Evolutionary conservation across 208 protist species (phyloP).

Genomic region (Sergeia podlipaevii): DNA sequence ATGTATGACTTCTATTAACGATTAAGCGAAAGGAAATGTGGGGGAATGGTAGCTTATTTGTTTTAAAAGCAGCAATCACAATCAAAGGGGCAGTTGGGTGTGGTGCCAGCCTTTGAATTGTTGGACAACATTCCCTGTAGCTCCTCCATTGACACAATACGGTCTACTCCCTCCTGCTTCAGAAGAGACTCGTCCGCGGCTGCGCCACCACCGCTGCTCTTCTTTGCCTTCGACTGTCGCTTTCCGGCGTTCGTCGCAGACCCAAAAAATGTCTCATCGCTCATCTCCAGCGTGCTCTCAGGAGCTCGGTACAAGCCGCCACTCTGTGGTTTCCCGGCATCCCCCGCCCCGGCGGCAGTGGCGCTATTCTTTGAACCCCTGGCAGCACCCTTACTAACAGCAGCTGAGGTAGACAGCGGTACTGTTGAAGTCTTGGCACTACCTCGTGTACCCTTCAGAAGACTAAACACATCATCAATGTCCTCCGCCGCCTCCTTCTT

Average conservation of each 20-base stretch:
- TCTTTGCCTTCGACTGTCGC: background rate
- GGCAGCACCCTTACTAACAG: too few relatives aligned
- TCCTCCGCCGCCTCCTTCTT: background rate
- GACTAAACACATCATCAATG: background rate
- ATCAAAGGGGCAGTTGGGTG: constrained; percentile 89
- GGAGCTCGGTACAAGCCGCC: constrained; percentile 78
- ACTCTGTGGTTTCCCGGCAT: constrained; percentile 5
- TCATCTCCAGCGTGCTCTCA: constrained; percentile 70
- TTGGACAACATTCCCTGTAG: constrained; percentile 76
- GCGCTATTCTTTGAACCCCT: too few relatives aligned
- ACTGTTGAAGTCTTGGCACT: too few relatives aligned
- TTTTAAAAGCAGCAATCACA: constrained; percentile 88
- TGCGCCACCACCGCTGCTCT: background rate
- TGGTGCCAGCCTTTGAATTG: constrained; percentile 71
- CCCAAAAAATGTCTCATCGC: constrained; percentile 79
- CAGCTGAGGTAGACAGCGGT: too few relatives aligned
- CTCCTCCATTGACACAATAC: constrained; percentile 72
- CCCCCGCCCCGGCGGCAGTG: background rate
- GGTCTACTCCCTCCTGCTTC: constrained; percentile 65
- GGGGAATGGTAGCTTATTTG: background rate
- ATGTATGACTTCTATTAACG: too few relatives aligned
- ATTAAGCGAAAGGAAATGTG: too few relatives aligned
- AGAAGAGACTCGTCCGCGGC: constrained; percentile 16
- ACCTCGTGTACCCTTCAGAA: background rate
- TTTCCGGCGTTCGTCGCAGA: constrained; percentile 15